These are phyloP conservation scores for Populus tremula DNA, from an alignment of 345 rosid genomes.

Conservation along the genomic window DNA sequence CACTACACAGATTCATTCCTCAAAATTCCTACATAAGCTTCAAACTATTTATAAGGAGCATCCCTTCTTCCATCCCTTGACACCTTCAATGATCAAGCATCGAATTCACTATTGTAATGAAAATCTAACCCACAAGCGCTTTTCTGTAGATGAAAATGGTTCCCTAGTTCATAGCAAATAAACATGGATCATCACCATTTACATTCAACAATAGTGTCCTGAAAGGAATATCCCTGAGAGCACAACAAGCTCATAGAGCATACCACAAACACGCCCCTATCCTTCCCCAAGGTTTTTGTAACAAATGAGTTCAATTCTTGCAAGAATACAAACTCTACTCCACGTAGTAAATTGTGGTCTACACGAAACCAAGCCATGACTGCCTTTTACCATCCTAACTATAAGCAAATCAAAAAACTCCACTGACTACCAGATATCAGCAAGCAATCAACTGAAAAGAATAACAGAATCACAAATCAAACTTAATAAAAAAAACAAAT, in stretches of 20 bases:
- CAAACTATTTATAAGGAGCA: background rate
- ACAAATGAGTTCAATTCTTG: background rate
- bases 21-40: background rate
- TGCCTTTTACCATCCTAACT: background rate
- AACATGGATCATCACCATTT: background rate
- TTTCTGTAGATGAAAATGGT: background rate
- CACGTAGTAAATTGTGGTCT: background rate
- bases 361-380: background rate
- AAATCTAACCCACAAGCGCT: background rate
- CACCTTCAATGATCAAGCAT: background rate
- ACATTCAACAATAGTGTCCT: background rate
- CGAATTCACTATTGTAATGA: background rate
- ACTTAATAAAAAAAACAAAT: background rate
- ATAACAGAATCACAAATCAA: background rate
- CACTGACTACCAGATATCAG: background rate
- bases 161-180: background rate
- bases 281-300: slow-evolving; percentile 1
- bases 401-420: background rate
- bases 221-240: background rate
- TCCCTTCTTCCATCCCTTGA: background rate
- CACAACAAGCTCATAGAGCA: background rate
- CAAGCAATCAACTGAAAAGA: background rate
- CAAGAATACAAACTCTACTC: background rate
- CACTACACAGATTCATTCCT: background rate
- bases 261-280: background rate